phyloP scores from a whole-genome alignment of 169 alveolate genomes.

The Plasmodium reichenowi region DNA sequence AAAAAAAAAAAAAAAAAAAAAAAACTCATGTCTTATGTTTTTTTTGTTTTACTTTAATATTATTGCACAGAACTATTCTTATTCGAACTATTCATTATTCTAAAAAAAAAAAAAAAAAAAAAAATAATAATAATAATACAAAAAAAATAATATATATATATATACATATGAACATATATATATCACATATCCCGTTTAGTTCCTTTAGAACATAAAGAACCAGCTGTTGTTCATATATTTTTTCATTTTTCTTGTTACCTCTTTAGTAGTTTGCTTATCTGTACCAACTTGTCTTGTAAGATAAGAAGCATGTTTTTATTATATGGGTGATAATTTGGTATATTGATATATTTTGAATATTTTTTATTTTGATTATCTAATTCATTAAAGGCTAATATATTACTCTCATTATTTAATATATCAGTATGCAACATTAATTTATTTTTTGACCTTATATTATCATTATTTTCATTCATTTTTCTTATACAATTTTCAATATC shows the following conservation, averaged over 20 bases:
- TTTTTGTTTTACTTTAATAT: too few species aligned
- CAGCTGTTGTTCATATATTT: too few species aligned
- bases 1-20: too few species aligned
- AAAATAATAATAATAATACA: too few species aligned
- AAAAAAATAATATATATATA: neutral
- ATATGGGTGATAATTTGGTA: constrained; percentile 13
- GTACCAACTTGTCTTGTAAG: constrained; percentile 40
- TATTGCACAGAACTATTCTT: constrained; percentile 6
- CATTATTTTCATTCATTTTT: constrained; percentile 10
- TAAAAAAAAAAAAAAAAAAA: constrained; percentile 5
- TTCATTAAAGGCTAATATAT: neutral
- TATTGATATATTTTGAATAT: neutral
- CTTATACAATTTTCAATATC: constrained; percentile 24
- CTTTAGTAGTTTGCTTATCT: constrained; percentile 45
- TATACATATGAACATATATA: neutral
- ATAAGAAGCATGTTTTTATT: constrained; percentile 28
- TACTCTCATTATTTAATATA: neutral
- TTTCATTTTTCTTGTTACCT: constrained; percentile 13
- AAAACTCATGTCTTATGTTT: too few species aligned
- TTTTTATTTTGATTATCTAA: neutral
- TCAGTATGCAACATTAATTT: constrained; percentile 14
- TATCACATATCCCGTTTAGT: neutral
- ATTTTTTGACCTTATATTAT: constrained; percentile 2
- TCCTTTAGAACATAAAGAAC: too few species aligned
- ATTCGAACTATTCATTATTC: constrained; percentile 22